A percentile compares a stretch with the other conserved stretches of the same genome.
Conservation (phyloP, 768 basidiomycete species). For the Phaeotremella fagi region DNA sequence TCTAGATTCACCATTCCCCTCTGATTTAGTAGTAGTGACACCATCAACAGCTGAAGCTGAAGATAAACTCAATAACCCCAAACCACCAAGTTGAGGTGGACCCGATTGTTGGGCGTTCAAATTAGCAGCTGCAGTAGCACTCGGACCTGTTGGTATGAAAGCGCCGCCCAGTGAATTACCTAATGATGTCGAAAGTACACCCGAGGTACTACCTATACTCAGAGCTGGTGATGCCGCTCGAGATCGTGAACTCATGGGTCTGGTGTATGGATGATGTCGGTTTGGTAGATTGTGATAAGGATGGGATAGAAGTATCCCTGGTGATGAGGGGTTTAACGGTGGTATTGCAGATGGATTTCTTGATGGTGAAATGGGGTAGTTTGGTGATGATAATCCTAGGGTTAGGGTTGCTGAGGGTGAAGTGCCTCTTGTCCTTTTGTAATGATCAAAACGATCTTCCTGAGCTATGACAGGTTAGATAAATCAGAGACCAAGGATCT, state of each 20-base stretch:
- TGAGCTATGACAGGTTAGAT: conserved; percentile 17
- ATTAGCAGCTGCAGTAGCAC: not conserved
- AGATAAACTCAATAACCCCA: conserved; percentile 38
- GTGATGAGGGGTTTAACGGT: conserved; percentile 5
- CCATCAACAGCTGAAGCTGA: too few species aligned
- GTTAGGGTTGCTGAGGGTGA: conserved; percentile 19
- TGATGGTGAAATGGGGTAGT: conserved; percentile 17
- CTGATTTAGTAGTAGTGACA: not conserved
- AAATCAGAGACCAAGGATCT: conserved; percentile 1
- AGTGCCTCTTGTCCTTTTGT: conserved; percentile 37
- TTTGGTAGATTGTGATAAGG: conserved; percentile 5
- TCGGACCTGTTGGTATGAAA: conserved; percentile 8
- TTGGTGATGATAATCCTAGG: conserved; percentile 14
- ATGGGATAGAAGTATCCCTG: too few species aligned
- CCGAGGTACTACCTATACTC: conserved; percentile 30
- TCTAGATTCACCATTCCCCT: conserved; percentile 6
- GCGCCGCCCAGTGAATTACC: conserved; percentile 10
- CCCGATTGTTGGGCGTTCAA: not conserved
- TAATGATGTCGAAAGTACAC: conserved; percentile 20
- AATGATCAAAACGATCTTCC: conserved; percentile 42
- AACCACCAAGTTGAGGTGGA: conserved; percentile 26
- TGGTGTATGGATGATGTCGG: conserved; percentile 25
- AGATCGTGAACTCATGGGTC: conserved; percentile 27
- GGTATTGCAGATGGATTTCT: conserved; percentile 14
- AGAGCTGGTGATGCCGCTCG: conserved; percentile 38